A percentile compares a stretch with the other conserved stretches of the same genome.
Evolutionary conservation across 2,329 filamentous ascomycete species (phyloP).

Genomic region (Diaporthe helianthi): DNA sequence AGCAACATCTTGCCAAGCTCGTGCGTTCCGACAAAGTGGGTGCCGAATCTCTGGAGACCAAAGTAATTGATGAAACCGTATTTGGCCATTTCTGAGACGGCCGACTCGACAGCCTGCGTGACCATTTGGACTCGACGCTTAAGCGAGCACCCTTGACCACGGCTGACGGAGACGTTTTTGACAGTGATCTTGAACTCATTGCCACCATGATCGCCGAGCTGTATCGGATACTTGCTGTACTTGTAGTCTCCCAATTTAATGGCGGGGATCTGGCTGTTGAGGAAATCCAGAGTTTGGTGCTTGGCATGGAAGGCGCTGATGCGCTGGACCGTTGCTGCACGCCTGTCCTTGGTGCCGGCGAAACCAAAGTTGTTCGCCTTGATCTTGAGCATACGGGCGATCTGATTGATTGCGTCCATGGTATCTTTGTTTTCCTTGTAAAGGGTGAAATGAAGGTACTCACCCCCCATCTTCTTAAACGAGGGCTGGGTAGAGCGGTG

Average conservation of each 20-base stretch:
- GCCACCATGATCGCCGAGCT: slow-evolving; percentile 82
- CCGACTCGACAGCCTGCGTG: slow-evolving; percentile 58
- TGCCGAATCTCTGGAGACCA: slow-evolving; percentile 95
- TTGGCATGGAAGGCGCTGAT: slow-evolving; percentile 67
- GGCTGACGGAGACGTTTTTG: slow-evolving; percentile 76
- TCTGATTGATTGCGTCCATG: slow-evolving; percentile 84
- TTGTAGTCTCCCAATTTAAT: slow-evolving; percentile 80
- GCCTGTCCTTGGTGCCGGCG: slow-evolving; percentile 89
- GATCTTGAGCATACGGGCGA: slow-evolving; percentile 76
- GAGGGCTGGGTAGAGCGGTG: slow-evolving; percentile 30
- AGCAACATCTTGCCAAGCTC: slow-evolving; percentile 85
- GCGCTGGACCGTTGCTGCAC: slow-evolving; percentile 84
- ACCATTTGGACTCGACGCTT: slow-evolving; percentile 53
- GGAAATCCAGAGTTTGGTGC: slow-evolving; percentile 65
- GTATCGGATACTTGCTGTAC: slow-evolving; percentile 74
- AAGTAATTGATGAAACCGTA: slow-evolving; percentile 97
- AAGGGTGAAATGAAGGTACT: slow-evolving; percentile 87
- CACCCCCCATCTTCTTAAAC: slow-evolving; percentile 56
- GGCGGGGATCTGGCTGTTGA: slow-evolving; percentile 70
- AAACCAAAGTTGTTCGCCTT: slow-evolving; percentile 76
- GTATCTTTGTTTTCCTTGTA: slow-evolving; percentile 98
- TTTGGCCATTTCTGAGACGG: slow-evolving; percentile 71
- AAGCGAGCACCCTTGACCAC: slow-evolving; percentile 53
- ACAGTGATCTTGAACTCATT: slow-evolving; percentile 95
- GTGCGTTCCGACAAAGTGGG: slow-evolving; percentile 85